A percentile compares a stretch with the other conserved stretches of the same genome.
Conservation (phyloP, 2,329 filamentous ascomycete species). For the Coniosporium tulheliwenetii region DNA sequence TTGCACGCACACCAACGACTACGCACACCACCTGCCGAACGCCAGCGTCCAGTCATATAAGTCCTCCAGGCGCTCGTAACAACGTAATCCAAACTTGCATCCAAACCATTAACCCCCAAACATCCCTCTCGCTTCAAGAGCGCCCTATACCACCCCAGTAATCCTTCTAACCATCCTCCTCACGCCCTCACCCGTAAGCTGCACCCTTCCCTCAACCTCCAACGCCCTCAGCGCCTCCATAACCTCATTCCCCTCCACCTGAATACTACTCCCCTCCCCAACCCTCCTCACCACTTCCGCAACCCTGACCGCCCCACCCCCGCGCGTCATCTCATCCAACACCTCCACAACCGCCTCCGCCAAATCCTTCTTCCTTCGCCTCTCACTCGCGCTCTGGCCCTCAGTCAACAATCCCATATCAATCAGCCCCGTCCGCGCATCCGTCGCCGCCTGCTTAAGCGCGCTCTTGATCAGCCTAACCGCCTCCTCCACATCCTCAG, state of each 20-base stretch:
- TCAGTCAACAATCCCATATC: constrained; percentile 94
- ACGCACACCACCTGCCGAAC: no score
- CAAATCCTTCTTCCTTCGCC: constrained; percentile 67
- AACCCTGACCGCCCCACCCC: constrained; percentile 49
- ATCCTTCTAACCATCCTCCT: constrained; percentile 70
- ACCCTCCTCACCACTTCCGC: constrained; percentile 62
- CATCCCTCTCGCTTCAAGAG: neutral
- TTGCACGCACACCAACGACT: no score
- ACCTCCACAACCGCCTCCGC: constrained; percentile 61
- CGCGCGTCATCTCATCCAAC: constrained; percentile 65
- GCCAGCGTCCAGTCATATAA: no score
- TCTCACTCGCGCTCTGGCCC: constrained; percentile 78
- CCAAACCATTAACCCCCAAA: neutral
- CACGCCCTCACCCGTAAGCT: constrained; percentile 69
- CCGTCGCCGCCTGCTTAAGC: constrained; percentile 93
- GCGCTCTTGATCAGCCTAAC: constrained; percentile 86
- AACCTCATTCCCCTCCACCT: constrained; percentile 68
- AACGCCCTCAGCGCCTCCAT: constrained; percentile 62
- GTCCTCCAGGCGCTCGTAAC: no score
- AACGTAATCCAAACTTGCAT: neutral
- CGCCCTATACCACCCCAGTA: constrained; percentile 30
- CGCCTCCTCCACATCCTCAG: constrained; percentile 73
- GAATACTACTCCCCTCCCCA: constrained; percentile 50
- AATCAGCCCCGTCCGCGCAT: constrained; percentile 76
- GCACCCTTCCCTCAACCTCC: constrained; percentile 72